Base-by-base conservation (phyloP, 768 basidiomycete genomes). In the Leccinellum luteum region DNA sequence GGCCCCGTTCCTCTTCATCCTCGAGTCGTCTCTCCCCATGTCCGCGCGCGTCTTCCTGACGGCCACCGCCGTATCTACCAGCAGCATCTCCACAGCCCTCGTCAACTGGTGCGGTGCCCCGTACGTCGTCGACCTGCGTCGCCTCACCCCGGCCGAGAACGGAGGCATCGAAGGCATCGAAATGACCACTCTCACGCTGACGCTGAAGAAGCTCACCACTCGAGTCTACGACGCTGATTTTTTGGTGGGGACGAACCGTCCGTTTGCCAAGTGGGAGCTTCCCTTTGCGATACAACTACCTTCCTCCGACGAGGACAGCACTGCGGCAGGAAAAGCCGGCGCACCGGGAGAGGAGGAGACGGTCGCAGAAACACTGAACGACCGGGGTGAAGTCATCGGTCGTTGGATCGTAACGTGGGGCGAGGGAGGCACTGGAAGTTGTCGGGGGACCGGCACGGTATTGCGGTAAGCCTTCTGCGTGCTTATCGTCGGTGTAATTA, bases 351-450 rank as follows among this genome's bases (percentile, higher is more conserved):
- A 74, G 56, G 85, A 90, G 63, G 90, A 93, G 72, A 91, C 91
- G 1, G 80, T 92, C 1, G 92, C 92, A 14, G 91, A 92, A 71
- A 92, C 89, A 3, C 62, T 78, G 44, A 81, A 87, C 61, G 69
- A 75, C 38, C 74, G 78, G 13, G 89, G 87, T 0, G 76, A 78
- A 15, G 73, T 90, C 14, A 51, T 89, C 9, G 92, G 92, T 23
- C 75, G 88, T 51, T 92, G 91, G 92, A 74, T 90, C 12, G 90
- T 93, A 2, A 79, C 75, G 50, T 93, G 91, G 90, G 83, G 77
- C 15, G 80, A 85, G 60, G 75, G 81, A 35, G 87, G 87, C 2
- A 76, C 77, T 51, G 89, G 89, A 19, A 77, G 69, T 3, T 92
- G 90, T 64, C 77, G 78, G 32, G 76, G 79, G 59, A 75, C 79